Evolutionary conservation across 164 flowering plant species (phyloP).

Genomic region (Umbellularia californica): DNA sequence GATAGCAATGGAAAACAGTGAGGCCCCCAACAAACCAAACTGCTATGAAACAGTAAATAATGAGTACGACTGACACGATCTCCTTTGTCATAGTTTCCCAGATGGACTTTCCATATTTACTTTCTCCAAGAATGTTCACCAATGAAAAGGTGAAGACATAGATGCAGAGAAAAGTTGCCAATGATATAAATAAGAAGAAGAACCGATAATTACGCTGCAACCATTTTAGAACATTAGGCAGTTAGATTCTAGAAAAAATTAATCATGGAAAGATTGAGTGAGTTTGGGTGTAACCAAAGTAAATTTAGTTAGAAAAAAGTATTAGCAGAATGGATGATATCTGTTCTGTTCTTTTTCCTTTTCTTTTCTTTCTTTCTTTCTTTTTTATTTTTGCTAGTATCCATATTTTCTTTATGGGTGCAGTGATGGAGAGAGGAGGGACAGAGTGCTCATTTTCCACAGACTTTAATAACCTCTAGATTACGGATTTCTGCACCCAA

Average conservation of each 20-base stretch:
- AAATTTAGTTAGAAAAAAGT: too few relatives aligned
- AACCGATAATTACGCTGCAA: conserved; percentile 91
- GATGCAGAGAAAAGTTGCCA: conserved; percentile 69
- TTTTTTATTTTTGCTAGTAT: too few relatives aligned
- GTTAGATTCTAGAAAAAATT: conserved; percentile 15
- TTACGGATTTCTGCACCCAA: too few relatives aligned
- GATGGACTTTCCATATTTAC: conserved; percentile 12
- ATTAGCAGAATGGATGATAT: too few relatives aligned
- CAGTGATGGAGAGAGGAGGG: too few relatives aligned
- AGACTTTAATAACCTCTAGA: too few relatives aligned
- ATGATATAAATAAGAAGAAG: conserved; percentile 70
- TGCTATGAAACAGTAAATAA: conserved; percentile 76
- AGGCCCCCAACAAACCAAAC: conserved; percentile 98
- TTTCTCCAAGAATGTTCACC: conserved; percentile 35
- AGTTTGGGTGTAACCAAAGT: not conserved
- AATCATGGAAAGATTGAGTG: not conserved
- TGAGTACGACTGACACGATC: conserved; percentile 53
- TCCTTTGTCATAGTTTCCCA: conserved; percentile 48
- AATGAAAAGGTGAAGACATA: conserved; percentile 70
- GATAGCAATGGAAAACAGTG: conserved; percentile 76
- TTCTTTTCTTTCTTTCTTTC: too few relatives aligned
- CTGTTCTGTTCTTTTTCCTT: too few relatives aligned
- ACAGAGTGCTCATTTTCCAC: too few relatives aligned
- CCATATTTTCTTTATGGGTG: too few relatives aligned
- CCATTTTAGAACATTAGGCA: not conserved